Base-by-base conservation (phyloP, 768 basidiomycete species). In the Termitomyces sp. region DNA sequence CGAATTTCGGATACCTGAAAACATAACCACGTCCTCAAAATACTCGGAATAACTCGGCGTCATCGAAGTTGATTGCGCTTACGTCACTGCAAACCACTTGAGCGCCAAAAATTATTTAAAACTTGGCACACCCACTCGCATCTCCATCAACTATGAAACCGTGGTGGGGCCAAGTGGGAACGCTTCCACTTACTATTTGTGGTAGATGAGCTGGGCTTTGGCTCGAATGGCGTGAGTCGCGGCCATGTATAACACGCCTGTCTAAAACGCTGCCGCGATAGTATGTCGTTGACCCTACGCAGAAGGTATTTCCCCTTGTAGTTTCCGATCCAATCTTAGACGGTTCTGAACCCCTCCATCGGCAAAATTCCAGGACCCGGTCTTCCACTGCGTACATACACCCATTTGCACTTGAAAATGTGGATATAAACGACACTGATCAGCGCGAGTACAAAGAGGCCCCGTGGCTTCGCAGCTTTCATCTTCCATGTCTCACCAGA, bases 141-240 rank as follows among this genome's bases (percentile, higher is more conserved):
- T 63, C 62, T 61, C 54, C 63, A 65, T 67, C 67, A 66, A 66
- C 65, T 58, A 53, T 41, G 44, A 59, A 61, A 57, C 46, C 52
- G 36, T 63, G 45, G 47, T 62, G 61, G 64, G 58, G 61, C 55
- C 48, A 31, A 56, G 60, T 27, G 36, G 46, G 30, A 11, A 37
- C 39, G 33, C 27, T 60, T 42, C 42, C 54, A 54, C 58, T 54
- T 58, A 56, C 18, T 58, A 16, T 39, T 46, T 41, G 55, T 63
- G 64, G 64, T 58, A 63, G 60, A 55, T 61, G 47, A 60, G n/a
- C 51, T 58, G 46, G 49, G 20, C 20, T 50, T 36, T 34, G 20
- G n/a, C 49, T 20, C 13, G 30, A 8, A 54, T 46, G 46, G 60
- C n/a, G 13, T 63, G 50, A 47, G 56, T 54, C 44, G 30, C 52